Base-by-base conservation (phyloP, 2,329 filamentous ascomycete species). In the Aspergillus piperis region DNA sequence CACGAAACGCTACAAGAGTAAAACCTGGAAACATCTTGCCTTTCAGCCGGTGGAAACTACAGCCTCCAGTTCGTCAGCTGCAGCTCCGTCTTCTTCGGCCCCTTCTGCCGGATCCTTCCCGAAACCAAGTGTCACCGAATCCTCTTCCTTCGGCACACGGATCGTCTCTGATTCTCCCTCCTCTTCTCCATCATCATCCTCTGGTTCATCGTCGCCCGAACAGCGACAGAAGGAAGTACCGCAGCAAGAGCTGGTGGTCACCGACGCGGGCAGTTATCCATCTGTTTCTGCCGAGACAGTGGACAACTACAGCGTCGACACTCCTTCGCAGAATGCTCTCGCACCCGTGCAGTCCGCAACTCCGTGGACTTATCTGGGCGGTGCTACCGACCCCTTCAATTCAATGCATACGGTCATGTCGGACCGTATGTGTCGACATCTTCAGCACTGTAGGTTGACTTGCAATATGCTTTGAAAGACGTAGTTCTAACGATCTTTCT, bases 1-100 rank as follows among this genome's bases (percentile, higher is more conserved):
- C 36, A 76, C 73, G 4, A 75, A 76, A 57, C 73, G 73, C 11
- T 75, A 76, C 62, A 77, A 74, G 60, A 70, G 66, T 60, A 76
- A 75, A 62, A 68, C 73, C 30, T 77, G 71, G 70, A 77, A 77
- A 50, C 71, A 75, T 19, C 58, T 75, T 54, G 69, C 73, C 39
- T 77, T 73, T 53, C 73, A 73, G 39, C 70, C 71, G 8, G 65
- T 71, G 25, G 68, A 73, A 55, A 71, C 66, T 30, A 60, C 65
- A 6, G 49, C 67, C 19, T 64, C 65, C 54, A 60, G 55, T 47
- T 62, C 63, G 25, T 48, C 63, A 39, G 50, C 62, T 19, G 54
- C 62, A 5, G 36, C 61, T 4, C 32, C 58, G 8, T 30, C 58
- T 19, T 42, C 58, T 15, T 38, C 57, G 6, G 39, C 60, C 6